phyloP scores from a whole-genome alignment of 2,329 filamentous ascomycete species.

The Alternaria sp. region DNA sequence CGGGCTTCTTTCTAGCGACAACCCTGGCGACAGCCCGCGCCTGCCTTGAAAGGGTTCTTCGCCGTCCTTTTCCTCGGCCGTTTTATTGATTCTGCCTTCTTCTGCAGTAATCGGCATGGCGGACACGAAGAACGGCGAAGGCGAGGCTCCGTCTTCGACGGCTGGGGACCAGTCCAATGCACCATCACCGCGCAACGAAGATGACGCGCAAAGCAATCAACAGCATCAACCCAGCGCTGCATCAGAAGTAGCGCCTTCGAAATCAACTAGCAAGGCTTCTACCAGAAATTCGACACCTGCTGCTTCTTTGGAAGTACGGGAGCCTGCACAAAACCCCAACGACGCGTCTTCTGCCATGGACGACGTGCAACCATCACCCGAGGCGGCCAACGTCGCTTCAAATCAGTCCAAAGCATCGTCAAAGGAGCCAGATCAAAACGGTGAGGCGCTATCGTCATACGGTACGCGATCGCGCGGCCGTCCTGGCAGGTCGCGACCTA shows the following conservation, averaged over 20 bases:
- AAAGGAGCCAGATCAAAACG: slow-evolving; percentile 43
- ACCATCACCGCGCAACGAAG: slow-evolving; percentile 38
- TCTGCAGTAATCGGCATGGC: slow-evolving; percentile 39
- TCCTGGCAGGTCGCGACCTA: slow-evolving; percentile 77
- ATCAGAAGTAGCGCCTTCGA: slow-evolving; percentile 38
- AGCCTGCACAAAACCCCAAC: slow-evolving; percentile 30
- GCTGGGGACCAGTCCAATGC: slow-evolving; percentile 38
- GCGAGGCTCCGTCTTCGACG: slow-evolving; percentile 40
- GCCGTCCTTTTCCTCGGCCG: slow-evolving; percentile 25
- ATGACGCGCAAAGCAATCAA: slow-evolving; percentile 36
- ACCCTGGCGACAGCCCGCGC: slow-evolving; percentile 35
- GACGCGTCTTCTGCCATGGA: slow-evolving; percentile 37
- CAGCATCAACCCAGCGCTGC: slow-evolving; percentile 25
- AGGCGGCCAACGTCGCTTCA: slow-evolving; percentile 35
- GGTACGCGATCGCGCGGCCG: slow-evolving; percentile 94
- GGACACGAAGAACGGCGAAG: slow-evolving; percentile 47
- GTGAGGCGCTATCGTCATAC: slow-evolving; percentile 68
- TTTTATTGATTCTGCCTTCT: slow-evolving; percentile 25
- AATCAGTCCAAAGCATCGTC: slow-evolving; percentile 39
- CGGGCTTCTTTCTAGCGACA: slow-evolving; percentile 35
- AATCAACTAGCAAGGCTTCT: slow-evolving; percentile 43
- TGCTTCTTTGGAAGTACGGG: slow-evolving; percentile 33
- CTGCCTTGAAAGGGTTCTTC: slow-evolving; percentile 26
- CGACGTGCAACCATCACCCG: slow-evolving; percentile 37
- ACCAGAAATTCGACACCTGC: slow-evolving; percentile 44